A percentile compares a stretch with the other conserved stretches of the same genome.
phyloP scores from a whole-genome alignment of 345 rosid species.

The Crucihimalaya himalaica region DNA sequence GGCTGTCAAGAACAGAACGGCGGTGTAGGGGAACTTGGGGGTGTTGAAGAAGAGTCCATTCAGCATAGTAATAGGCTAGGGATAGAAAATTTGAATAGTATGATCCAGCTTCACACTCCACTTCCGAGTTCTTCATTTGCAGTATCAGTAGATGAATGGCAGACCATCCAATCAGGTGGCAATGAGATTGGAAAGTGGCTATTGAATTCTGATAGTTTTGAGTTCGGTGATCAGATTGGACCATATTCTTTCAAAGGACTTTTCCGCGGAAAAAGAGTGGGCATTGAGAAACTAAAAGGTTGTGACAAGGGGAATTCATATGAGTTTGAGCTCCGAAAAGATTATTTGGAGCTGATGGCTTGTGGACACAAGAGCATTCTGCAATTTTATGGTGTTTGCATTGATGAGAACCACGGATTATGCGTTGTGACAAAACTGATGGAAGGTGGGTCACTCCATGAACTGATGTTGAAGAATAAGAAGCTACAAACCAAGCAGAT shows the following conservation, averaged over 20 bases:
- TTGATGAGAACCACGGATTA: conserved; percentile 87
- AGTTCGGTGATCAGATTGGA: conserved; percentile 74
- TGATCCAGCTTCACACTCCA: conserved; percentile 74
- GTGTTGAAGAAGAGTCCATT: conserved; percentile 65
- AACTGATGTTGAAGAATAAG: conserved; percentile 72
- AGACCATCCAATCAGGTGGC: conserved; percentile 71
- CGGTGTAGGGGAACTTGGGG: conserved; percentile 59
- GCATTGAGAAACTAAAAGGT: conserved; percentile 91
- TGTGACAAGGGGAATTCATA: conserved; percentile 92
- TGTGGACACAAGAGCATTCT: conserved; percentile 88
- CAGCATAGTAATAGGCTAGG: conserved; percentile 57
- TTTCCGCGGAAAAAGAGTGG: conserved; percentile 74
- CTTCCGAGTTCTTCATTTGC: conserved; percentile 70
- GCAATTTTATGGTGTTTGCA: conserved; percentile 82
- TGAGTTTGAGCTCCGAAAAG: conserved; percentile 78
- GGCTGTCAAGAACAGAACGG: conserved; percentile 92
- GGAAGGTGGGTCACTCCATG: conserved; percentile 93
- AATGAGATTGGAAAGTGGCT: conserved; percentile 78
- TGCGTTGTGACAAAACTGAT: conserved; percentile 85
- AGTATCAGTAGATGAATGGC: conserved; percentile 91
- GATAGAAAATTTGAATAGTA: conserved; percentile 46
- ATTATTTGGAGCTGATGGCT: conserved; percentile 84
- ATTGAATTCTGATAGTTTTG: conserved; percentile 71
- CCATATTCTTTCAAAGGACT: conserved; percentile 69
- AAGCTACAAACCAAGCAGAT: conserved; percentile 80